Evolutionary conservation across 148 eudicot species (phyloP).

Genomic region (Silene conica): DNA sequence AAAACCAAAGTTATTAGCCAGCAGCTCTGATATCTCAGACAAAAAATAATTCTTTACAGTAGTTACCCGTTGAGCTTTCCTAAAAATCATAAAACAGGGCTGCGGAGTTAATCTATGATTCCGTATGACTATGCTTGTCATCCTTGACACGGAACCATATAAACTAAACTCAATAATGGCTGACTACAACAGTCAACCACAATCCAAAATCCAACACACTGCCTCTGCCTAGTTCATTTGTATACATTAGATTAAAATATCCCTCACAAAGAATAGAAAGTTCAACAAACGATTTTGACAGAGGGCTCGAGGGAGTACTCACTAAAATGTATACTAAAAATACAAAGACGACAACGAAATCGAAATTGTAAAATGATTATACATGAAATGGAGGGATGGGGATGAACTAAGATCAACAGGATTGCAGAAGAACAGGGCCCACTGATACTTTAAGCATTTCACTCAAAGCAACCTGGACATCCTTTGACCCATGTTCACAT

Average conservation of each 20-base stretch:
- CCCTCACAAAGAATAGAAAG: no score
- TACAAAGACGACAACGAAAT: slow-evolving; percentile 22
- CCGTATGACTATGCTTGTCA: no score
- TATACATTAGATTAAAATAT: no score
- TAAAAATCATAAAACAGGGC: no score
- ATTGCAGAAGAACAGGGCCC: slow-evolving; percentile 57
- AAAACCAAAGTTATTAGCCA: no score
- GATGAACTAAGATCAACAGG: slow-evolving; percentile 38
- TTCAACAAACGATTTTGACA: neutral
- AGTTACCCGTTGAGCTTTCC: no score
- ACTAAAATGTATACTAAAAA: neutral
- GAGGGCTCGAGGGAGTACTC: neutral
- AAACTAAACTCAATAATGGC: slow-evolving; percentile 18
- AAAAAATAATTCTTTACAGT: no score
- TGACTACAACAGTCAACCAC: slow-evolving; percentile 14
- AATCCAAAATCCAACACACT: slow-evolving; percentile 9
- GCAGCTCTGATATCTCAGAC: no score
- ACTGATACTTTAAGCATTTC: slow-evolving; percentile 71
- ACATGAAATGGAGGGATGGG: slow-evolving; percentile 19
- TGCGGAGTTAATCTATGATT: no score
- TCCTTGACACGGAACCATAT: slow-evolving; percentile 1
- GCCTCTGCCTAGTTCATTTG: no score
- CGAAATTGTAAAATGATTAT: slow-evolving; percentile 10
- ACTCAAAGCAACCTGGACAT: slow-evolving; percentile 73
- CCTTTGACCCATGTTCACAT: slow-evolving; percentile 86